Evolutionary conservation across 768 basidiomycete species (phyloP).

Genomic region (Mycena vitilis): DNA sequence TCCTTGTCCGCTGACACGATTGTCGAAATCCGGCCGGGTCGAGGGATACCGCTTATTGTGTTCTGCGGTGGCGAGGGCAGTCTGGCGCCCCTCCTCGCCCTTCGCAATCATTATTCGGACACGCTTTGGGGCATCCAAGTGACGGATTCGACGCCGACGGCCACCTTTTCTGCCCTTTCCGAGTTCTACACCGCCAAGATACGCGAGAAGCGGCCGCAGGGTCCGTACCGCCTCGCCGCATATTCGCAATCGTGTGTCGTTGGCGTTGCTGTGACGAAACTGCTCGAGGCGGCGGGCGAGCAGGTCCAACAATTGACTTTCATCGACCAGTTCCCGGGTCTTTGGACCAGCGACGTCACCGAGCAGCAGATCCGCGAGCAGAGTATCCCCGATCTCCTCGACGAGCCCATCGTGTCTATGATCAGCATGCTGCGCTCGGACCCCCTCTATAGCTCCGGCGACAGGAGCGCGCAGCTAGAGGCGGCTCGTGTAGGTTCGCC

Average conservation of each 20-base stretch:
- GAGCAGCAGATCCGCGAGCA: background rate
- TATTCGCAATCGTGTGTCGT: constrained; percentile 14
- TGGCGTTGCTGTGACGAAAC: constrained; percentile 10
- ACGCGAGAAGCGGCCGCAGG: constrained; percentile 18
- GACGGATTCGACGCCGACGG: constrained; percentile 18
- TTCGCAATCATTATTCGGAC: constrained; percentile 1
- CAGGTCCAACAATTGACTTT: constrained; percentile 21
- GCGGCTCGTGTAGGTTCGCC: too few relatives aligned
- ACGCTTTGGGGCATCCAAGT: constrained; percentile 29
- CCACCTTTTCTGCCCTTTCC: background rate
- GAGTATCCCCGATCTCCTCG: background rate
- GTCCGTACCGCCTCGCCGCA: constrained; percentile 27
- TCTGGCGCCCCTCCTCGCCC: background rate
- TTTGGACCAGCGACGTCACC: background rate
- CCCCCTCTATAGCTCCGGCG: background rate
- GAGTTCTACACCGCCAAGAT: constrained; percentile 19
- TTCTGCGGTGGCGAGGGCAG: constrained; percentile 17
- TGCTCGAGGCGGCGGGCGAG: constrained; percentile 26
- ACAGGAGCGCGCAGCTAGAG: too few relatives aligned
- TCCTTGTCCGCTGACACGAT: too few relatives aligned
- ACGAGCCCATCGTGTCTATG: background rate
- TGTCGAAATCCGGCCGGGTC: constrained; percentile 21
- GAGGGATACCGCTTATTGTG: constrained; percentile 16
- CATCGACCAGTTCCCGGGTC: constrained; percentile 20
- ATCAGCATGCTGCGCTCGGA: constrained; percentile 1